These are phyloP conservation scores for Torulaspora globosa DNA, from an alignment of 1,139 yeast species.

Conservation along the genomic window DNA sequence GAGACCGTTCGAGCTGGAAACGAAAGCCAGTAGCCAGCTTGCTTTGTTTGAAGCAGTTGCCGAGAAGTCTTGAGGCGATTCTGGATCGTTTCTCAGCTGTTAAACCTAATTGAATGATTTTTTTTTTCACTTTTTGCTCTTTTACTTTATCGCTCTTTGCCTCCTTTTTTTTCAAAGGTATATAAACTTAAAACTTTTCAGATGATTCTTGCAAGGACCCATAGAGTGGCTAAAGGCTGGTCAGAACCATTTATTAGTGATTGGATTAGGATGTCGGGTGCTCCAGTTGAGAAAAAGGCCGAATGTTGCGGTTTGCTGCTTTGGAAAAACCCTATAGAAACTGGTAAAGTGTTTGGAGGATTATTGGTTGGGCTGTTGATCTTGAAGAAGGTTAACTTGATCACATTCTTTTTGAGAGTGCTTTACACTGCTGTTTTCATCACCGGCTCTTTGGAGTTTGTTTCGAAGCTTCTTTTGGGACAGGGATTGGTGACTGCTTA, in stretches of 20 bases:
- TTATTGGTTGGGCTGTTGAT: constrained; percentile 56
- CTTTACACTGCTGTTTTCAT: constrained; percentile 39
- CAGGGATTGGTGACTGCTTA: constrained; percentile 63
- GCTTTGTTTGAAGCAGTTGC: not conserved
- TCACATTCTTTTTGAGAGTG: constrained; percentile 61
- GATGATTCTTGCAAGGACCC: not conserved
- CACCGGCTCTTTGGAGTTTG: constrained; percentile 67
- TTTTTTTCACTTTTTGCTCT: constrained; percentile 7
- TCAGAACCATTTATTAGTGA: not conserved
- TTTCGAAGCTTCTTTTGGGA: constrained; percentile 62
- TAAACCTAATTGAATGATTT: not conserved
- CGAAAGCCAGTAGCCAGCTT: not conserved
- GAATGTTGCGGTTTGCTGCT: constrained; percentile 50
- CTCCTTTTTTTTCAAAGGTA: constrained; percentile 8
- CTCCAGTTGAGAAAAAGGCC: constrained; percentile 5
- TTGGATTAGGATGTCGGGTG: constrained; percentile 2
- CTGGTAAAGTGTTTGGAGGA: constrained; percentile 74
- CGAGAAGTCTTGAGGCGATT: not conserved
- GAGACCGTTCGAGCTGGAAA: not conserved
- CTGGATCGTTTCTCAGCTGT: not conserved
- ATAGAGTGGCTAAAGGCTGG: not conserved
- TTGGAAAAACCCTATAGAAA: constrained; percentile 77
- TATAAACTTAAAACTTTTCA: constrained; percentile 4
- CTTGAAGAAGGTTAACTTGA: constrained; percentile 64
- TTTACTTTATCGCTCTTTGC: constrained; percentile 8